phyloP scores from a whole-genome alignment of 2,329 filamentous ascomycete species.

The Pestalotiopsis sp. region DNA sequence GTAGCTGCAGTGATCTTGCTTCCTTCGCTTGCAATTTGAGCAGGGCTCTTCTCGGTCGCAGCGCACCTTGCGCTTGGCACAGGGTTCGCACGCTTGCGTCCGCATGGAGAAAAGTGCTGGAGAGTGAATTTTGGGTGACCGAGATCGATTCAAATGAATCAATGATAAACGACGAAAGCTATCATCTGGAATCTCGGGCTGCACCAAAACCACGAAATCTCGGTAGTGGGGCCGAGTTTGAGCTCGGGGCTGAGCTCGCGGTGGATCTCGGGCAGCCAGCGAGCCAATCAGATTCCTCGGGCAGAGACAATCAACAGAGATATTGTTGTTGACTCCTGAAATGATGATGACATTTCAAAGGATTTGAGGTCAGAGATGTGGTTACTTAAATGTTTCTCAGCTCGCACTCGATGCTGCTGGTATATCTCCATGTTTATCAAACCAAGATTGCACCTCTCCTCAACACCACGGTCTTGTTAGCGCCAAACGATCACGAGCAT shows the following conservation, averaged over 20 bases:
- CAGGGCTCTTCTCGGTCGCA: slow-evolving; percentile 11
- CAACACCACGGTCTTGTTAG: too few species aligned
- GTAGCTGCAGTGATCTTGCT: slow-evolving; percentile 8
- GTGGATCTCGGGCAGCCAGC: not conserved
- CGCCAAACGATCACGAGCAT: too few species aligned
- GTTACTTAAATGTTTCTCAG: not conserved
- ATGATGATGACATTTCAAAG: slow-evolving; percentile 1
- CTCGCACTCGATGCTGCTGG: not conserved
- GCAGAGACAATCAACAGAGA: not conserved
- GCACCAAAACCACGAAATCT: not conserved
- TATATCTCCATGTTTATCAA: too few species aligned
- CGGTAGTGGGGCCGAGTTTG: not conserved
- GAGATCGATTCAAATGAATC: not conserved
- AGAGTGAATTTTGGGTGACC: not conserved
- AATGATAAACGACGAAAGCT: not conserved
- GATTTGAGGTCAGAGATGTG: not conserved
- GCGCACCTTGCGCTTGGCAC: slow-evolving; percentile 12
- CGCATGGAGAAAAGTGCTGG: not conserved
- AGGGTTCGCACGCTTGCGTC: slow-evolving; percentile 7
- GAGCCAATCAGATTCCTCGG: not conserved
- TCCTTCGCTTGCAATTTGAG: slow-evolving; percentile 10
- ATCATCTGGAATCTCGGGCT: not conserved
- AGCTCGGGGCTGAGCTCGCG: not conserved
- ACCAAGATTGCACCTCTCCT: too few species aligned
- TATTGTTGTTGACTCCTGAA: not conserved